These are phyloP conservation scores for Scytalidium sp. DNA, from an alignment of 2,329 filamentous ascomycete genomes.

Conservation along the genomic window DNA sequence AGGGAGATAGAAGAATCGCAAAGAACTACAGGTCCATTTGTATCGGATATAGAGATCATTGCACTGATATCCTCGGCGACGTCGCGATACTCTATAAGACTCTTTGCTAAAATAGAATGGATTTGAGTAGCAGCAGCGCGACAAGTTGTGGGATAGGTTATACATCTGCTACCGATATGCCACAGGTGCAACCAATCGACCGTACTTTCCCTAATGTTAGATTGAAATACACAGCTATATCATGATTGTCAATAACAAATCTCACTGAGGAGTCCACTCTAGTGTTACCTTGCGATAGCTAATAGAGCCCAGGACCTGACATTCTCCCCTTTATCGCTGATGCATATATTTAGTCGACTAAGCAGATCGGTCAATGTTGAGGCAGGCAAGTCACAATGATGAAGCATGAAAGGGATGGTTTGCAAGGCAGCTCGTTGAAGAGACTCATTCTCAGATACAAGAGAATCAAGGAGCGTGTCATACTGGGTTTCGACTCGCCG, in stretches of 20 bases:
- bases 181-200: conserved; percentile 70
- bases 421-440: conserved; percentile 41
- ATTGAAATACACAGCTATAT: conserved; percentile 44
- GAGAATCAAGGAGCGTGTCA: conserved; percentile 22
- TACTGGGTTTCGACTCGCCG: conserved; percentile 17
- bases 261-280: not conserved
- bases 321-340: conserved; percentile 65
- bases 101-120: conserved; percentile 60
- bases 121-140: conserved; percentile 73
- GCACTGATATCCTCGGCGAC: conserved; percentile 68
- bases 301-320: conserved; percentile 81
- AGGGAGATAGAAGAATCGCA: conserved; percentile 77
- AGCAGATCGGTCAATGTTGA: conserved; percentile 56
- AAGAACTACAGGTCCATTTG: conserved; percentile 74
- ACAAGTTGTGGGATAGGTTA: conserved; percentile 68
- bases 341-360: conserved; percentile 52
- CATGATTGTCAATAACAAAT: conserved; percentile 10
- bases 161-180: conserved; percentile 68
- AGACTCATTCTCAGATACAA: conserved; percentile 20
- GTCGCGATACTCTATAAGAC: conserved; percentile 64
- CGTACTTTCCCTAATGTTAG: conserved; percentile 31
- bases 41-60: conserved; percentile 73
- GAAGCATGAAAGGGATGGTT: conserved; percentile 47
- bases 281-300: conserved; percentile 71
- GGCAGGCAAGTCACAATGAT: conserved; percentile 38